Conservation (phyloP, 192 early-diverging fungal species). For the Linnemannia zychae region DNA sequence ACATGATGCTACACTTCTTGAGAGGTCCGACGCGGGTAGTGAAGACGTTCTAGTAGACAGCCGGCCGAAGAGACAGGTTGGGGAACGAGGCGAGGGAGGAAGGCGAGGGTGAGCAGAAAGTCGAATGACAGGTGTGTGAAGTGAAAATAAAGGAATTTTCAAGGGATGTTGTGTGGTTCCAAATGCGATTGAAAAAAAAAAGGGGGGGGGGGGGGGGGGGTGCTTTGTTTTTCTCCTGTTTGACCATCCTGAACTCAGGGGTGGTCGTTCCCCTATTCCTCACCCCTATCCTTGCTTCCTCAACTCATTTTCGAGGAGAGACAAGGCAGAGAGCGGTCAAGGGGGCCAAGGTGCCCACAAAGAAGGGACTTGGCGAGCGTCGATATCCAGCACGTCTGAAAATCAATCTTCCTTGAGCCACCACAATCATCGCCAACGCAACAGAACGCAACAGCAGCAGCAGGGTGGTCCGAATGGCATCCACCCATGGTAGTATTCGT, state of each 20-base stretch:
- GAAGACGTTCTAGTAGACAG: constrained; percentile 33
- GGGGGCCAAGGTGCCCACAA: neutral
- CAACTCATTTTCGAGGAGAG: neutral
- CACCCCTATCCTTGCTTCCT: neutral
- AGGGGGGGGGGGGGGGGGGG: neutral
- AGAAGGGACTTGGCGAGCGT: neutral
- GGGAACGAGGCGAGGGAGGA: neutral
- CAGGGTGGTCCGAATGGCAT: neutral
- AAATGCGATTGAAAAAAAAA: neutral
- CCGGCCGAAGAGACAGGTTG: neutral
- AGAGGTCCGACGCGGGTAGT: constrained; percentile 55
- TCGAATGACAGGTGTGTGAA: neutral
- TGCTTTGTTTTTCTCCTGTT: neutral
- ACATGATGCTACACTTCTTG: constrained; percentile 58
- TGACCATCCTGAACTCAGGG: neutral
- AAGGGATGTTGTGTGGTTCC: neutral
- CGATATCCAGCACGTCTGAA: neutral
- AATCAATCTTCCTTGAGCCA: neutral
- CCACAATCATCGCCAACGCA: neutral
- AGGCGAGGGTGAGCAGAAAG: constrained; percentile 7
- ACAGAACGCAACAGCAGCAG: neutral
- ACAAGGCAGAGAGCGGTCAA: neutral
- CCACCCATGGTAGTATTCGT: neutral
- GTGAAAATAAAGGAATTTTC: neutral
- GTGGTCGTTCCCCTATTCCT: neutral